phyloP scores from a whole-genome alignment of 495 filamentous ascomycete species.

The Talaromyces trachyspermus region DNA sequence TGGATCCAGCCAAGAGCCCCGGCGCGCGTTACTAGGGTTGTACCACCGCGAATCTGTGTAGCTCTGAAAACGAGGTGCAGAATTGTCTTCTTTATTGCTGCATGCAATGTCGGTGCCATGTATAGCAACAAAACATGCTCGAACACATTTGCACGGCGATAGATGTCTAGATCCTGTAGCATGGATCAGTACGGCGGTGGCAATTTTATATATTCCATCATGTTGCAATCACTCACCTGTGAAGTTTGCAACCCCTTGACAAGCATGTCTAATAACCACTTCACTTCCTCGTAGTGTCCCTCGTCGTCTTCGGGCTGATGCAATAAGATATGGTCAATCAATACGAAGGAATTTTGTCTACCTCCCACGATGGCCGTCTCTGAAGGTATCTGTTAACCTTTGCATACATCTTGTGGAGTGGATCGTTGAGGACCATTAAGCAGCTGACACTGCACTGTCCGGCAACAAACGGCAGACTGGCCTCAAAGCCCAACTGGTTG shows the following conservation, averaged over 20 bases:
- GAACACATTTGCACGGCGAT: constrained; percentile 70
- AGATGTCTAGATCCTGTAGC: constrained; percentile 67
- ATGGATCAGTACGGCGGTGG: neutral
- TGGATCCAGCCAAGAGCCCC: constrained; percentile 79
- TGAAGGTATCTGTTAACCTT: constrained; percentile 83
- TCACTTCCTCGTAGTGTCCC: constrained; percentile 64
- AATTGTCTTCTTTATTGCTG: constrained; percentile 56
- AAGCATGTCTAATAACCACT: constrained; percentile 75
- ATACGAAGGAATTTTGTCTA: constrained; percentile 63
- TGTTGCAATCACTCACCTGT: constrained; percentile 27
- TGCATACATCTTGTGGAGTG: constrained; percentile 74
- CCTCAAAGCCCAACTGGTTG: constrained; percentile 39
- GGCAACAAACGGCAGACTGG: constrained; percentile 63
- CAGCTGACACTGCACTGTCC: constrained; percentile 66
- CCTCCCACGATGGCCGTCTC: constrained; percentile 62
- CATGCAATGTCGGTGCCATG: constrained; percentile 54
- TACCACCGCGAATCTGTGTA: constrained; percentile 69
- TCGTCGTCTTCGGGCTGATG: constrained; percentile 66
- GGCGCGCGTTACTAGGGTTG: constrained; percentile 75
- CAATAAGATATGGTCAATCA: constrained; percentile 66
- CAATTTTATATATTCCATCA: neutral
- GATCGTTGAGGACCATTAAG: constrained; percentile 61
- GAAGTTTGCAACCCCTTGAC: constrained; percentile 58
- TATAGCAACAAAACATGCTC: constrained; percentile 70
- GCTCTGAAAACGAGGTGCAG: constrained; percentile 66